Conservation (phyloP, 129 eudicot species). For the Flaveria robusta region DNA sequence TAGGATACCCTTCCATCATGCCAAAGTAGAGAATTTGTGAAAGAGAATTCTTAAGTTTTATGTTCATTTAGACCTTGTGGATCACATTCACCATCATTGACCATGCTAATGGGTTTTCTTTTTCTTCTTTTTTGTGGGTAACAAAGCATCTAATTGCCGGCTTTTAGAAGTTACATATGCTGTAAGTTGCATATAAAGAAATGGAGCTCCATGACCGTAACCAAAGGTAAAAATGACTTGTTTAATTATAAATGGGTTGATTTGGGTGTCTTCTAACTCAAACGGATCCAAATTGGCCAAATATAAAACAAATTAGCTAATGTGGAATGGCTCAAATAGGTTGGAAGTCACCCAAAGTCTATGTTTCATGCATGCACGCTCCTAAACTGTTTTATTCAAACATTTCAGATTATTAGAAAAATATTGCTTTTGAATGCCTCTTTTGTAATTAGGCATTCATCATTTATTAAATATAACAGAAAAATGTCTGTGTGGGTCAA, state of each 20-base stretch:
- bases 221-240: not conserved
- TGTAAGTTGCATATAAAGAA: not conserved
- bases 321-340: not conserved
- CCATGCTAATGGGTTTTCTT: not conserved
- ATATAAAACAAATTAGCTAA: not conserved
- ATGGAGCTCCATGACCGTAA: not conserved
- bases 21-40: not conserved
- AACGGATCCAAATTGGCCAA: not conserved
- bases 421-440: not conserved
- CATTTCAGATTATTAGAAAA: not conserved
- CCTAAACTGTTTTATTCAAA: not conserved
- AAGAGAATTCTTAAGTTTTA: not conserved
- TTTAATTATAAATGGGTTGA: not conserved
- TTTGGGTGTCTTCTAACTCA: not conserved
- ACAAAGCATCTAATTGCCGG: not conserved
- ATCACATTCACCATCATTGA: slow-evolving; percentile 2
- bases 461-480: not conserved
- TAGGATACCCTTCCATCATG: not conserved
- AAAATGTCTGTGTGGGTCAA: not conserved
- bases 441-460: not conserved
- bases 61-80: not conserved
- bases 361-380: not conserved
- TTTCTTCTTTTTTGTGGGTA: not conserved
- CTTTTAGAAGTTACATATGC: not conserved
- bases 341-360: not conserved